Conservation (phyloP, 352 stramenopile species). For the Pythium brassicae region DNA sequence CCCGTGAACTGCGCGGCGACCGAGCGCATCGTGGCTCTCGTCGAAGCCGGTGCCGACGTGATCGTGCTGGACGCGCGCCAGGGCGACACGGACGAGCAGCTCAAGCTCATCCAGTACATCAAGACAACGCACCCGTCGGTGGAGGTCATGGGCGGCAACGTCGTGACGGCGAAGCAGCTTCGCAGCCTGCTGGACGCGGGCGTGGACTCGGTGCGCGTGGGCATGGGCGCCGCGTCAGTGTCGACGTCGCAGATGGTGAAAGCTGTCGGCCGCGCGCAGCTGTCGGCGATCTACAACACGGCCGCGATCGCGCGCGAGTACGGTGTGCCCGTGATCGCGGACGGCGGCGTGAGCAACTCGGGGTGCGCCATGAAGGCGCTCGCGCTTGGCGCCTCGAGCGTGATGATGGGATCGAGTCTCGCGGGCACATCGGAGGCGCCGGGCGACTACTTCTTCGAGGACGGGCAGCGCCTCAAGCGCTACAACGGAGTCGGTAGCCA, state of each 20-base stretch:
- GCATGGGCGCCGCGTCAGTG: conserved; percentile 99
- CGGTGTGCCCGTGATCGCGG: conserved; percentile 96
- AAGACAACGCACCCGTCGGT: conserved; percentile 89
- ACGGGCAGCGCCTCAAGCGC: conserved; percentile 97
- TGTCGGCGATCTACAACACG: conserved; percentile 98
- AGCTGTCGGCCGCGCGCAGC: conserved; percentile 96
- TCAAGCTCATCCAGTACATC: conserved; percentile 84
- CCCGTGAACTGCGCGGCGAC: conserved; percentile 92
- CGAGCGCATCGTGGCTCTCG: conserved; percentile 79
- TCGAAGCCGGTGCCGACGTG: conserved; percentile 94
- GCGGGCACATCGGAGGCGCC: conserved; percentile 97
- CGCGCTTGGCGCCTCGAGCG: conserved; percentile 92
- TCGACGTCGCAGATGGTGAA: conserved; percentile 99
- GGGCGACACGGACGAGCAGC: conserved; percentile 91
- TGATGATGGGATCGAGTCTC: conserved; percentile 99
- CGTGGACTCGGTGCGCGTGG: conserved; percentile 97
- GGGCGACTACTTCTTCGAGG: conserved; percentile 99
- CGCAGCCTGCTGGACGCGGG: conserved; percentile 96
- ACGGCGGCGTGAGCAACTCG: conserved; percentile 96
- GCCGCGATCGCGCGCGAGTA: conserved; percentile 90
- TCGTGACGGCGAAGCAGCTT: conserved; percentile 96
- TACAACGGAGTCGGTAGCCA: conserved; percentile 98
- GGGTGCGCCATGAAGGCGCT: conserved; percentile 98
- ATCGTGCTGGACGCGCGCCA: conserved; percentile 98
- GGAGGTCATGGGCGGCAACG: conserved; percentile 98